These are phyloP conservation scores for Aspergillus baeticus DNA, from an alignment of 495 filamentous ascomycete genomes.

Conservation along the genomic window DNA sequence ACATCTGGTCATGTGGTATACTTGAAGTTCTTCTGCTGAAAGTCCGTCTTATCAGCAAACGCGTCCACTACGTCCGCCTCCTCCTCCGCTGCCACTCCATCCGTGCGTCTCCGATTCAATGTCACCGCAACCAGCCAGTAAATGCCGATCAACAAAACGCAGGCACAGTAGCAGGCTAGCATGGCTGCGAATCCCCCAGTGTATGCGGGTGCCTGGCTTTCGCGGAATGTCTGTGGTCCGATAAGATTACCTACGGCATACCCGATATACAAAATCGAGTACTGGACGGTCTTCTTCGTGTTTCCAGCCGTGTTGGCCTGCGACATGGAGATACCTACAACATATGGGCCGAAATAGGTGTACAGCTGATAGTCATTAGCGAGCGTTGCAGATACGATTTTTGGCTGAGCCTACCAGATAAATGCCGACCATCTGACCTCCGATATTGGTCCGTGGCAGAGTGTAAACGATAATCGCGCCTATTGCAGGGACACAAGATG, in stretches of 20 bases:
- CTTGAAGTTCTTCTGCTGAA: conserved; percentile 27
- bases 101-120: conserved; percentile 21
- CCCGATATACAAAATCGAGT: conserved; percentile 29
- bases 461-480: conserved; percentile 37
- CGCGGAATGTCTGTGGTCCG: conserved; percentile 60
- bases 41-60: conserved; percentile 32
- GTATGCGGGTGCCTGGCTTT: conserved; percentile 50
- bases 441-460: conserved; percentile 30
- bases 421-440: conserved; percentile 35
- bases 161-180: conserved; percentile 28
- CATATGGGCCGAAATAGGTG: conserved; percentile 38
- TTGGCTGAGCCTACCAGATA: conserved; percentile 28
- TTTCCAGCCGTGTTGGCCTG: conserved; percentile 41
- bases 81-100: conserved; percentile 13
- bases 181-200: conserved; percentile 30
- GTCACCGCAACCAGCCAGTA: conserved; percentile 27
- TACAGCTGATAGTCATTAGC: conserved; percentile 22
- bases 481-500: conserved; percentile 29
- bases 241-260: conserved; percentile 37
- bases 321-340: conserved; percentile 36
- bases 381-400: background rate
- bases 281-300: conserved; percentile 31
- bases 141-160: conserved; percentile 23
- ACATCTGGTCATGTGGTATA: conserved; percentile 23
- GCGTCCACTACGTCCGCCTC: conserved; percentile 16